Evolutionary conservation across 306 rosid species (phyloP), one percentile per base, ranked within the genome.

Genomic region (Sicyos edulis): DNA sequence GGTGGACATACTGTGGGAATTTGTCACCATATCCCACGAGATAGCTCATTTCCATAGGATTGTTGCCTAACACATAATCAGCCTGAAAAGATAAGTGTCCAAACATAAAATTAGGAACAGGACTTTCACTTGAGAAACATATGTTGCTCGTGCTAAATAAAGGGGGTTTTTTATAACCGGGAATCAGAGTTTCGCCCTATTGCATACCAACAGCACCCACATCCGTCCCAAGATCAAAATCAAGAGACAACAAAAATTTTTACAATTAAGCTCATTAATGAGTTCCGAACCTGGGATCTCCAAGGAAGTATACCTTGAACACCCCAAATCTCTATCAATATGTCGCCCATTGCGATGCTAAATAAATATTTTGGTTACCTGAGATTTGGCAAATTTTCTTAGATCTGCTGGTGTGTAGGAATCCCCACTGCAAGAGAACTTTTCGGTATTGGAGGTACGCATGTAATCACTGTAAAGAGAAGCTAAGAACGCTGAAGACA

Each of bases 401-500:
- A 95, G 85, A 83, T 91, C 96, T 40, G 82, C 68, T 59, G 99
- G 87, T 6, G 80, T 81, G 64, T 19, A 95, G 75, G 88, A 78
- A 42, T 83, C 71, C 50, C 88, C 92, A 64, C 71, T 77, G 67
- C 99, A 95, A 4, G 82, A 24, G 44, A 95, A 7, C 50, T 81
- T 80, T 70, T 88, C 79, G 29, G 89, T 83, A 78, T 72, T 82
- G 4, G 95, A 77, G 52, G 99, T 86, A 72, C 86, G 95, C 99
- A 95, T 95, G 79, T 91, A 95, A 78, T 95, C 97, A 72, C 97
- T 87, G 81, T 87, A 95, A 81, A 95, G 44, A 69, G 86, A 77
- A 79, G 96, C 97, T 66, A 95, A 81, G 91, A 95, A 95, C 54
- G 99, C 92, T 73, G 99, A 83, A 80, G 99, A 91, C 71, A 95